Percentiles rank a stretch among this genome's conserved stretches.
Evolutionary conservation across 805 yeast genomes (phyloP).

Genomic region (Lachancea fermentati): DNA sequence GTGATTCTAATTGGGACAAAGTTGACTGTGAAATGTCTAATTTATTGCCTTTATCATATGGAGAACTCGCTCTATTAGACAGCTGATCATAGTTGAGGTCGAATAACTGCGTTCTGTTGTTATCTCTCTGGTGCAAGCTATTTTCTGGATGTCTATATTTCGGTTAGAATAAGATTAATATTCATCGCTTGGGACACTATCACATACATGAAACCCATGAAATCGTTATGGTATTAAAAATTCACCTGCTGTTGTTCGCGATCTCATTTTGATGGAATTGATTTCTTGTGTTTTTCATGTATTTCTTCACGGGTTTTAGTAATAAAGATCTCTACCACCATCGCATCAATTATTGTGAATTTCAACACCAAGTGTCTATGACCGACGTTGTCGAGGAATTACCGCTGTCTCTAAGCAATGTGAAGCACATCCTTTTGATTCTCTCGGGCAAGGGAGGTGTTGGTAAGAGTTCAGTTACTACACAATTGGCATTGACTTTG

Average conservation of each 20-base stretch:
- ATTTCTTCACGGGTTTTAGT: not conserved
- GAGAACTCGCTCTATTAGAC: slow-evolving; percentile 31
- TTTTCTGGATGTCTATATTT: slow-evolving; percentile 15
- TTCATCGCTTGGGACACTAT: not conserved
- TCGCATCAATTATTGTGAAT: no score
- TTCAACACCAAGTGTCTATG: no score
- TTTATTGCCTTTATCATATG: slow-evolving; percentile 34
- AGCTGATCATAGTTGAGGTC: slow-evolving; percentile 12
- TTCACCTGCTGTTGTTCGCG: no score
- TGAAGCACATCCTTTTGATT: slow-evolving; percentile 74
- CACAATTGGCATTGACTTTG: slow-evolving; percentile 84
- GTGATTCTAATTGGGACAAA: slow-evolving; percentile 58
- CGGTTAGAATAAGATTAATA: no score
- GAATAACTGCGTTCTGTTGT: slow-evolving; percentile 29
- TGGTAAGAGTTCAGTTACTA: slow-evolving; percentile 93
- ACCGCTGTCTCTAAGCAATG: slow-evolving; percentile 38
- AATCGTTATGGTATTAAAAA: no score
- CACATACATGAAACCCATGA: not conserved
- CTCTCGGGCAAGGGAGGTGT: slow-evolving; percentile 97
- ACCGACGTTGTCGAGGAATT: slow-evolving; percentile 11
- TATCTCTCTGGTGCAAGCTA: slow-evolving; percentile 26
- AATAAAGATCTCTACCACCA: slow-evolving; percentile 3
- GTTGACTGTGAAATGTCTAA: slow-evolving; percentile 46
- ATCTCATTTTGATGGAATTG: no score
- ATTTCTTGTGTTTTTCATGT: not conserved